Base-by-base conservation (phyloP, 2,329 filamentous ascomycete species). In the Fusarium penzigii region DNA sequence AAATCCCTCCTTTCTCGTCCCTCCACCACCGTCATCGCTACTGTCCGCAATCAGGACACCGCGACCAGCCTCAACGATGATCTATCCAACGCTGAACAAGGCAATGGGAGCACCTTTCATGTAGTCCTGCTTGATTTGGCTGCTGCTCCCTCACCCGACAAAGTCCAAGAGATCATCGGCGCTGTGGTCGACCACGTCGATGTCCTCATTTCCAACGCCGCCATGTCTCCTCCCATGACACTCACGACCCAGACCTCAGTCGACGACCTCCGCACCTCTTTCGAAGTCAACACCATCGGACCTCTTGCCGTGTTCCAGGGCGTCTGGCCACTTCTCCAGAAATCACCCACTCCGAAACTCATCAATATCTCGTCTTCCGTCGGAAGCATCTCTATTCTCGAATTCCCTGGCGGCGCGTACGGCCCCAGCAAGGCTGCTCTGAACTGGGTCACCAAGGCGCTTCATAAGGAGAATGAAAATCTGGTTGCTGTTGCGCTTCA, bases 181-280 rank as follows among this genome's bases (percentile, higher is more conserved):
- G 59, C 66, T 12, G 12, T 13, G 5, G 50, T 79, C 56, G 56
- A 59, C 13, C 63, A 70, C 16, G 63, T 84, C n/a, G 79, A 83
- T 42, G 63, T 79, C 7, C 70, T 83, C 4, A 74, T 83, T 54
- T 76, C 76, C 51, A 83, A 83, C 53, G 79, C 79, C 0, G 79
- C 74, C 3, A 71, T 75, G 17, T 62, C 59, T 13, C 63, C 64
- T 10, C 59, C 64, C 39, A 69, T 67, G 52, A 64, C 59, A 1
- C 57, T 64, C 1, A 65, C 71, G 0, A 46, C 59, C 5, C 59
- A 66, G 17, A 73, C 46, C 25, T 70, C 61, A 5, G 59, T 61
- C 5, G 58, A 55, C 2, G 71, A 76, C 42, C 55, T 80, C 34
- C 64, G 67, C 7, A 54, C 69, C 2, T 68, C 76, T 8, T 70